A percentile compares a stretch with the other conserved stretches of the same genome.
These are phyloP conservation scores for Scolecobasidium constrictum DNA, from an alignment of 2,329 filamentous ascomycete species.

Conservation along the genomic window DNA sequence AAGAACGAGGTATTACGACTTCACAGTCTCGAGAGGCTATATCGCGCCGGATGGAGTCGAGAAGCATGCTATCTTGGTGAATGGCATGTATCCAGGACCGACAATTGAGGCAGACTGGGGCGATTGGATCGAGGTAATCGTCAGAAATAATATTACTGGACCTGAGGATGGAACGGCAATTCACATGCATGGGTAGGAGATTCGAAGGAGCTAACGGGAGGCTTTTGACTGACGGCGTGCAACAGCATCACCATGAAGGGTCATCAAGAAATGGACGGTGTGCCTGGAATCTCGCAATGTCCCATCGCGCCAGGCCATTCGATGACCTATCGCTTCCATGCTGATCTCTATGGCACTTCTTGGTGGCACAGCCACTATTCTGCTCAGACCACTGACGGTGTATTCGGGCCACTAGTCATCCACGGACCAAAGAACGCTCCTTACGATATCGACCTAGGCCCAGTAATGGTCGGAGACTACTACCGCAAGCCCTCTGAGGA, in stretches of 20 bases:
- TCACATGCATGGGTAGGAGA: constrained; percentile 22
- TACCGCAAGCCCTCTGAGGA: constrained; percentile 12
- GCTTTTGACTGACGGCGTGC: too few species aligned
- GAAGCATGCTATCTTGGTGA: constrained; percentile 21
- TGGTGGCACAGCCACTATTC: constrained; percentile 29
- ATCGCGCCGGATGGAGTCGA: constrained; percentile 20
- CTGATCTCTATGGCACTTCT: constrained; percentile 29
- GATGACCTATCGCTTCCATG: constrained; percentile 24
- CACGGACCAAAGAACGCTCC: constrained; percentile 15
- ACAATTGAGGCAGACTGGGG: constrained; percentile 28
- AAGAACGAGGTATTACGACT: constrained; percentile 20
- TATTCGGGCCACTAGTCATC: constrained; percentile 19
- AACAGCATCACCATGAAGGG: too few species aligned
- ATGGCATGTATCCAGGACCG: constrained; percentile 25
- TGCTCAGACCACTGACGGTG: constrained; percentile 19
- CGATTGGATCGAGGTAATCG: constrained; percentile 16
- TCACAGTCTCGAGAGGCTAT: constrained; percentile 11
- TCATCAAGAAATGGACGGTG: constrained; percentile 22
- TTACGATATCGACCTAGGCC: constrained; percentile 20
- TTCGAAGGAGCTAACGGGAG: too few species aligned
- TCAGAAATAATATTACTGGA: constrained; percentile 17
- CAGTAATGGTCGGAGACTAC: constrained; percentile 16
- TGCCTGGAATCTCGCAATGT: constrained; percentile 10
- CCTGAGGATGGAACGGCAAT: constrained; percentile 20
- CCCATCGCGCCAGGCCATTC: constrained; percentile 11